phyloP scores from a whole-genome alignment of 768 basidiomycete species.

The Kwoniella sp. region DNA sequence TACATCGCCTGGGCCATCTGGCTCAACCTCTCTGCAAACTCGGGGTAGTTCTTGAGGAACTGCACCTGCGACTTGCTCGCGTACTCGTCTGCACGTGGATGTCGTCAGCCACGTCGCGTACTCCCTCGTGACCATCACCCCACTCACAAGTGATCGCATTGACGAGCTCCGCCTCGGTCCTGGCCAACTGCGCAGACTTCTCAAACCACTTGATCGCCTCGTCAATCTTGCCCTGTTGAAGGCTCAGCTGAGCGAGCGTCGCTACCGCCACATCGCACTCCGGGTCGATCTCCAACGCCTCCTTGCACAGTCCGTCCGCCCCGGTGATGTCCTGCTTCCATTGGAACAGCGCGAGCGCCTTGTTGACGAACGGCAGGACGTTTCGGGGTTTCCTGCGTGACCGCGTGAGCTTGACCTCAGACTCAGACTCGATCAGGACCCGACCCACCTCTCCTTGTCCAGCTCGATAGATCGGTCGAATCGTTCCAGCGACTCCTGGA shows the following conservation, averaged over 20 bases:
- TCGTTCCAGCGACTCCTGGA: constrained; percentile 74
- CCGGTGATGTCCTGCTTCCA: constrained; percentile 78
- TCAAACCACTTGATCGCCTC: constrained; percentile 82
- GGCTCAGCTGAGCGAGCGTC: constrained; percentile 83
- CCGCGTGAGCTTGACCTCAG: not conserved
- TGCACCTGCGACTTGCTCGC: constrained; percentile 77
- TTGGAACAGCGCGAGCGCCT: constrained; percentile 92
- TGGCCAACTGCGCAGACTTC: constrained; percentile 73
- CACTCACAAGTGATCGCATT: constrained; percentile 52
- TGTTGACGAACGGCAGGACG: constrained; percentile 92
- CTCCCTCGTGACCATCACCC: constrained; percentile 21
- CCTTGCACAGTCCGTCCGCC: constrained; percentile 79
- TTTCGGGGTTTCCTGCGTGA: constrained; percentile 55
- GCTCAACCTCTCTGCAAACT: constrained; percentile 58
- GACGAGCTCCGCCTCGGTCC: constrained; percentile 81
- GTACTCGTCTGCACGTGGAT: constrained; percentile 52
- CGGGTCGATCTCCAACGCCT: constrained; percentile 80
- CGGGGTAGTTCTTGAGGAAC: constrained; percentile 77
- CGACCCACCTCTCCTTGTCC: constrained; percentile 66
- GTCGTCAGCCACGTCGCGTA: not conserved
- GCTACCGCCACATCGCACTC: constrained; percentile 96
- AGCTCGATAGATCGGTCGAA: constrained; percentile 88
- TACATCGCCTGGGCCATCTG: constrained; percentile 48
- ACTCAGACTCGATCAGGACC: not conserved
- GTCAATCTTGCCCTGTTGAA: constrained; percentile 86